Percentiles rank a stretch among this genome's conserved stretches.
Evolutionary conservation across 495 filamentous ascomycete genomes (phyloP).

Genomic region (Podospora comata): DNA sequence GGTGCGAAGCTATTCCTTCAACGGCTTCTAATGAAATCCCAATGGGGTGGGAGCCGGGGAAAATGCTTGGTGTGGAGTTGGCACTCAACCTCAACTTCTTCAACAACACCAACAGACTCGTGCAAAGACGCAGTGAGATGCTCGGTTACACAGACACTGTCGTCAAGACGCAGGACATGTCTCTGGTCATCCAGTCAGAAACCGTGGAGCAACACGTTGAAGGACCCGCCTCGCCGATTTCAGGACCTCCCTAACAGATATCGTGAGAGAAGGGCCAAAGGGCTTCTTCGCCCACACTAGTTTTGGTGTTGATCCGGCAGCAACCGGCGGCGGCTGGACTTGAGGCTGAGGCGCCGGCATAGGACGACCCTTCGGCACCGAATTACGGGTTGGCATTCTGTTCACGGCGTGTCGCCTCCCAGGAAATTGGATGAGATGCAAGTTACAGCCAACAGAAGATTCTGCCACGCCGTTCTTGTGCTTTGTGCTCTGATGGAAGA

Average conservation of each 20-base stretch:
- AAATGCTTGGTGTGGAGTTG: not conserved
- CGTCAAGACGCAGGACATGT: not conserved
- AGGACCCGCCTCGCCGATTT: not conserved
- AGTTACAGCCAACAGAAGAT: not conserved
- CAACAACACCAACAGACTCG: not conserved
- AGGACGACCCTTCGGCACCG: not conserved
- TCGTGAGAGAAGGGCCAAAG: not conserved
- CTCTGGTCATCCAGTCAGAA: not conserved
- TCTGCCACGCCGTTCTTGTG: not conserved
- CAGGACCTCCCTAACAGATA: not conserved
- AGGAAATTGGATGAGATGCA: slow-evolving; percentile 3
- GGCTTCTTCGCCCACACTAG: not conserved
- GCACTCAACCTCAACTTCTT: not conserved
- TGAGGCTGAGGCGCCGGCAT: not conserved
- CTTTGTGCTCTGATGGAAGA: not conserved
- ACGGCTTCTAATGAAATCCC: not conserved
- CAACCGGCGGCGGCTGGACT: slow-evolving; percentile 8
- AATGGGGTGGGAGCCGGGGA: not conserved
- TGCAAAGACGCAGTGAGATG: not conserved
- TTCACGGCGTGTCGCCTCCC: not conserved
- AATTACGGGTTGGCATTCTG: not conserved
- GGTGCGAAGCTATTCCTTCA: not conserved
- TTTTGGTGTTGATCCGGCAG: slow-evolving; percentile 14
- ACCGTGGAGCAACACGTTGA: too few species aligned
- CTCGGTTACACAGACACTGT: not conserved